These are phyloP conservation scores for Knufia petricola DNA, from an alignment of 2,329 filamentous ascomycete species.

Conservation along the genomic window DNA sequence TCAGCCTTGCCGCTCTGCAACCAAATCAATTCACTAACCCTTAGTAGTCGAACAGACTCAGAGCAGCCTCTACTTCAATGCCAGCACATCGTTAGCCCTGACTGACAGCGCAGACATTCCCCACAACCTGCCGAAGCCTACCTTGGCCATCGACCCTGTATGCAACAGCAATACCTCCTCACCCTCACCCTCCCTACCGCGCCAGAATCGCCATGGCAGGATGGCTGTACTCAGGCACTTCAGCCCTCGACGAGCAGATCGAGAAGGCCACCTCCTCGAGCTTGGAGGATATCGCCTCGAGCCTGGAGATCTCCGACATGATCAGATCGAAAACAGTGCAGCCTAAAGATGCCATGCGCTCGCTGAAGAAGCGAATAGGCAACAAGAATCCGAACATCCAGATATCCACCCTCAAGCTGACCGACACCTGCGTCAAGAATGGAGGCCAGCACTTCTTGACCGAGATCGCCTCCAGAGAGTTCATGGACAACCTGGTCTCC, in stretches of 20 bases:
- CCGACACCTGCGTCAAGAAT: constrained; percentile 98
- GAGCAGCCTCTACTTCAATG: neutral
- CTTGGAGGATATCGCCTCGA: constrained; percentile 91
- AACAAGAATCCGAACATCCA: constrained; percentile 98
- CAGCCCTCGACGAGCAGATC: constrained; percentile 91
- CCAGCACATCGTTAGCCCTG: neutral
- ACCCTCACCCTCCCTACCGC: neutral
- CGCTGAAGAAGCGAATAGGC: constrained; percentile 83
- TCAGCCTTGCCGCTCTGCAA: neutral
- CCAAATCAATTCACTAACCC: no score
- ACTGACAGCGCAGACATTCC: no score
- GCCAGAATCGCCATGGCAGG: constrained; percentile 63
- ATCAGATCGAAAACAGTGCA: constrained; percentile 96
- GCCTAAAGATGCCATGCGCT: constrained; percentile 96
- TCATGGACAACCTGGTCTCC: constrained; percentile 93
- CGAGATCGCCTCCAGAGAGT: constrained; percentile 93
- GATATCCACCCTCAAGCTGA: constrained; percentile 88
- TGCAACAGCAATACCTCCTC: neutral
- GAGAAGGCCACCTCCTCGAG: constrained; percentile 91
- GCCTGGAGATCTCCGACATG: constrained; percentile 94
- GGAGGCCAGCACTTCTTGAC: constrained; percentile 88
- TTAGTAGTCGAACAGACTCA: no score
- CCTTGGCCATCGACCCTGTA: no score
- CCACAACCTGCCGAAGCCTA: no score
- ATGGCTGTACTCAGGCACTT: constrained; percentile 88